Percentiles rank a stretch among this genome's conserved stretches.
Conservation (phyloP, 805 yeast species). For the Metschnikowia sp. region DNA sequence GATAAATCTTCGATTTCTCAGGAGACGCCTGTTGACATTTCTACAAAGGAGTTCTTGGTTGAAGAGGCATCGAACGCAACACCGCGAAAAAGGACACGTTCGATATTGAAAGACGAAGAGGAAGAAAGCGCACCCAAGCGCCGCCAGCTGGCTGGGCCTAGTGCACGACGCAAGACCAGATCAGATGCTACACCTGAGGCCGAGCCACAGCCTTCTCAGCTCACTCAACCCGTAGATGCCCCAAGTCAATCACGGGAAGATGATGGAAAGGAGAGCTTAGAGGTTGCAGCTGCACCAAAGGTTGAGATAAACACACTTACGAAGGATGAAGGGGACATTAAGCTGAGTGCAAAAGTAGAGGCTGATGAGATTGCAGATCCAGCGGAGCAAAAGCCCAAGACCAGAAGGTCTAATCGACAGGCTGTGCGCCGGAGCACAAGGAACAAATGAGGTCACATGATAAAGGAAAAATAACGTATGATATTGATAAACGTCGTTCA, state of each 20-base stretch:
- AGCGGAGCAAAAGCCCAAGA: conserved; percentile 12
- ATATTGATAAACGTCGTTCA: background rate
- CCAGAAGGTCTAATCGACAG: conserved; percentile 13
- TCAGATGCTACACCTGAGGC: conserved; percentile 16
- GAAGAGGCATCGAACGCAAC: conserved; percentile 6
- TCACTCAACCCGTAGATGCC: background rate
- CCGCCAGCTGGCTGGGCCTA: conserved; percentile 9
- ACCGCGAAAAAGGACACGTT: conserved; percentile 17
- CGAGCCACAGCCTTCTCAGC: background rate
- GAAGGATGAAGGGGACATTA: background rate
- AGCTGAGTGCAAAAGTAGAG: background rate
- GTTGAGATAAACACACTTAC: no score
- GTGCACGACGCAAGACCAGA: conserved; percentile 17
- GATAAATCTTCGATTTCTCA: no score
- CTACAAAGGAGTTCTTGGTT: conserved; percentile 1
- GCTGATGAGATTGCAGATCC: background rate
- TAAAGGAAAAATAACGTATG: background rate
- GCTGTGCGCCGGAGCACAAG: conserved; percentile 14
- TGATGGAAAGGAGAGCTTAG: background rate
- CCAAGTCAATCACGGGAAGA: background rate
- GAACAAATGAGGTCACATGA: conserved; percentile 7
- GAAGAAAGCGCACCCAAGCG: conserved; percentile 10
- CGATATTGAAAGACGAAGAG: conserved; percentile 18
- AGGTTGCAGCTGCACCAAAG: background rate
- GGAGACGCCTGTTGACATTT: no score